Evolutionary conservation across 257 asterid species (phyloP).

Genomic region (Scutellaria baicalensis): DNA sequence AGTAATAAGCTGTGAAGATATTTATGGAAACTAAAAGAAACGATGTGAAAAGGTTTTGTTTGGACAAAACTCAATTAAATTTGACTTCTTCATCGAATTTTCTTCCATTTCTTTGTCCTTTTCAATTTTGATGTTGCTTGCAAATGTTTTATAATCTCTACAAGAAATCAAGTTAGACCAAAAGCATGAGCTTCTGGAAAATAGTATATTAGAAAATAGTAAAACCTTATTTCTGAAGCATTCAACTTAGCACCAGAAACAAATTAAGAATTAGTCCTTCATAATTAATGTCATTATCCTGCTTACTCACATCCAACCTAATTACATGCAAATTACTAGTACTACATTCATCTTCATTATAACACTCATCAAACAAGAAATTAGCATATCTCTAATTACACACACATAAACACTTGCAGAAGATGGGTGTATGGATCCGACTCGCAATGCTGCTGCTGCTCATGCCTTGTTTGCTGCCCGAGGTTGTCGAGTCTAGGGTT

Average conservation of each 20-base stretch:
- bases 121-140: neutral
- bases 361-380: neutral
- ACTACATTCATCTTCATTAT: neutral
- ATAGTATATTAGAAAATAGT: neutral
- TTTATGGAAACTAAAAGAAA: neutral
- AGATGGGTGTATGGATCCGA: conserved; percentile 29
- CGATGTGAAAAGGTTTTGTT: neutral
- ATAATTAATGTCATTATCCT: conserved; percentile 13
- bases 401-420: neutral
- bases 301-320: neutral
- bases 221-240: conserved; percentile 8
- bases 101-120: too few relatives aligned
- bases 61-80: neutral
- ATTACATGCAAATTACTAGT: conserved; percentile 10
- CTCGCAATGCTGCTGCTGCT: conserved; percentile 18
- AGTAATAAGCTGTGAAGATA: too few relatives aligned
- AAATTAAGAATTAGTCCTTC: conserved; percentile 17
- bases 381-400: neutral
- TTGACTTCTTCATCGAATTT: conserved; percentile 12
- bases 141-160: neutral
- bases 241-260: conserved; percentile 14
- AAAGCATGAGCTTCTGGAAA: conserved; percentile 3
- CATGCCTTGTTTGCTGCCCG: conserved; percentile 22
- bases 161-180: conserved; percentile 13
- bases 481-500: conserved; percentile 22